Evolutionary conservation across 2,329 filamentous ascomycete genomes (phyloP).

Genomic region (Colletotrichum graminicola): DNA sequence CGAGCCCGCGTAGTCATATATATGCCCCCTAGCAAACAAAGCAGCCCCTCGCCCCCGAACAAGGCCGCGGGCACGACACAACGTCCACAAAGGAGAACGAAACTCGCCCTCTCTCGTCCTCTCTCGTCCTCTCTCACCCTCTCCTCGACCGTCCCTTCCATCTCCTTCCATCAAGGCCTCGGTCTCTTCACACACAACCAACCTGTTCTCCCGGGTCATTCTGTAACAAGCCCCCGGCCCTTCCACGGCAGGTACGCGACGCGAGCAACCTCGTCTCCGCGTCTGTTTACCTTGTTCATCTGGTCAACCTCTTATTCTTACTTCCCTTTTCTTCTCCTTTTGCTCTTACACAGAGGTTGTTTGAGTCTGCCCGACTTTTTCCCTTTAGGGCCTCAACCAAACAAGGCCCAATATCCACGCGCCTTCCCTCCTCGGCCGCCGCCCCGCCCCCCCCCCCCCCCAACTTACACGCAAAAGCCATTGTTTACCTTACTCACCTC

Average conservation of each 20-base stretch:
- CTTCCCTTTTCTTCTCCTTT: neutral
- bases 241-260: neutral
- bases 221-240: neutral
- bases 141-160: neutral
- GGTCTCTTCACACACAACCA: neutral
- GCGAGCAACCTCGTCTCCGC: neutral
- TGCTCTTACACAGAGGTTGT: neutral
- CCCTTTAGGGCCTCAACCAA: neutral
- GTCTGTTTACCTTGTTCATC: neutral
- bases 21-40: neutral
- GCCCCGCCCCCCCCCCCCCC: no score
- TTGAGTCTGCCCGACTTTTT: neutral
- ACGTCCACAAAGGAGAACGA: neutral
- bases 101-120: neutral
- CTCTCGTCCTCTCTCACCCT: no score
- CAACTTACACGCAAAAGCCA: neutral
- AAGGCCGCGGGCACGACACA: neutral
- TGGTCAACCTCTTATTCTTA: neutral
- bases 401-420: constrained; percentile 1
- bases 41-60: neutral
- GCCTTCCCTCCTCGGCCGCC: neutral
- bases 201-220: neutral
- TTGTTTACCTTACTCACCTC: neutral
- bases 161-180: neutral
- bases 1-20: neutral